Evolutionary conservation across 768 basidiomycete genomes (phyloP).

Genomic region (Kwoniella mangroviensis): DNA sequence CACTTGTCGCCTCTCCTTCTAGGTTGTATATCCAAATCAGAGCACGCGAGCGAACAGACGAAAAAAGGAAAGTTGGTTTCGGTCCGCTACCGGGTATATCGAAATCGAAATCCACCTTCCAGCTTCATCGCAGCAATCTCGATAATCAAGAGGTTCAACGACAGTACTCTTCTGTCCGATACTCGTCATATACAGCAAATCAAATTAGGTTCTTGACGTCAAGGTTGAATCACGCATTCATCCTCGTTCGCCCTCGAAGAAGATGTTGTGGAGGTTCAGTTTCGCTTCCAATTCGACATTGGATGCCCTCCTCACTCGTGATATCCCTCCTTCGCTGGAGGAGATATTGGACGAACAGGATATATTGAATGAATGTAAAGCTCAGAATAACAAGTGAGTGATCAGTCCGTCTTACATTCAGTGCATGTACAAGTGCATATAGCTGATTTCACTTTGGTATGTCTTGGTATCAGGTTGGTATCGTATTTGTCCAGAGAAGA

Average conservation of each 20-base stretch:
- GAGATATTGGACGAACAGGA: constrained; percentile 92
- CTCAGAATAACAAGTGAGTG: constrained; percentile 71
- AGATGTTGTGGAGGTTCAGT: constrained; percentile 57
- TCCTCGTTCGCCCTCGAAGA: no score
- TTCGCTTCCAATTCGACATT: constrained; percentile 59
- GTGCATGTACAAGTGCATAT: no score
- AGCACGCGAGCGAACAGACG: constrained; percentile 13
- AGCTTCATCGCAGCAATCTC: background rate
- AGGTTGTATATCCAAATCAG: background rate
- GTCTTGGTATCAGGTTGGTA: constrained; percentile 38
- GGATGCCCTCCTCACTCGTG: constrained; percentile 87
- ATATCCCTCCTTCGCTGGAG: constrained; percentile 70
- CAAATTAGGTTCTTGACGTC: no score
- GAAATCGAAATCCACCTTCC: background rate
- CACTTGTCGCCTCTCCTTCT: constrained; percentile 9
- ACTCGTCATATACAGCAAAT: no score
- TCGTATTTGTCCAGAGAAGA: constrained; percentile 46
- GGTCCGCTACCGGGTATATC: constrained; percentile 5
- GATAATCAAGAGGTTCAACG: background rate
- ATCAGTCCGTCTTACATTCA: constrained; percentile 7
- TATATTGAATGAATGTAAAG: constrained; percentile 91
- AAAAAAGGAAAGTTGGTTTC: background rate
- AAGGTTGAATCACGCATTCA: no score
- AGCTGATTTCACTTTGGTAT: background rate
- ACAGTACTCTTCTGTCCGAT: no score